phyloP scores from a whole-genome alignment of 257 asterid species.

The Lavandula angustifolia region DNA sequence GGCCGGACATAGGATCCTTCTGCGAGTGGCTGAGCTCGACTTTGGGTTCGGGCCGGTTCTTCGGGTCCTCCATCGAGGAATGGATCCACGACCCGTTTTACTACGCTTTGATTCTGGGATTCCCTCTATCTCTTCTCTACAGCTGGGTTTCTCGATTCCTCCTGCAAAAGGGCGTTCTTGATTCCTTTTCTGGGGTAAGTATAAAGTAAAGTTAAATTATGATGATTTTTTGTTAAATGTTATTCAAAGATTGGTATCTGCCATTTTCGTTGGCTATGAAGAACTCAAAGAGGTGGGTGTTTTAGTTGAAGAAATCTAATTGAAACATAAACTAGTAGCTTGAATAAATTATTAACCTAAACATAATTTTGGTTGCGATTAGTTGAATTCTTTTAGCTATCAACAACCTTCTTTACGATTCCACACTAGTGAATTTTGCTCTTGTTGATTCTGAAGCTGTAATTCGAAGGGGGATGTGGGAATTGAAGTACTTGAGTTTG shows the following conservation, averaged over 20 bases:
- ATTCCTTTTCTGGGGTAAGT: slow-evolving; percentile 81
- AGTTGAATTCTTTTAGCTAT: background rate
- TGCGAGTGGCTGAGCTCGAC: slow-evolving; percentile 79
- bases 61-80: slow-evolving; percentile 65
- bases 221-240: background rate
- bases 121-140: slow-evolving; percentile 65
- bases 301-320: no score
- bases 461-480: background rate
- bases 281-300: background rate
- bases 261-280: no score
- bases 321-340: background rate
- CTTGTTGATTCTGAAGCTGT: background rate
- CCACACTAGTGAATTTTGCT: background rate
- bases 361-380: background rate
- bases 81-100: slow-evolving; percentile 87
- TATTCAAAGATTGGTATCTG: background rate
- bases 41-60: slow-evolving; percentile 56
- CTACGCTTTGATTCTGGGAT: slow-evolving; percentile 62
- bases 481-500: background rate
- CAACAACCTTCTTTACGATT: background rate
- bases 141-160: slow-evolving; percentile 54
- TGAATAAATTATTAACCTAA: no score
- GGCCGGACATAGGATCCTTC: slow-evolving; percentile 93
- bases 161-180: slow-evolving; percentile 61
- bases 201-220: background rate